Base-by-base conservation (phyloP, 192 early-diverging fungal species). In the Phycomyces blakesleeanus region DNA sequence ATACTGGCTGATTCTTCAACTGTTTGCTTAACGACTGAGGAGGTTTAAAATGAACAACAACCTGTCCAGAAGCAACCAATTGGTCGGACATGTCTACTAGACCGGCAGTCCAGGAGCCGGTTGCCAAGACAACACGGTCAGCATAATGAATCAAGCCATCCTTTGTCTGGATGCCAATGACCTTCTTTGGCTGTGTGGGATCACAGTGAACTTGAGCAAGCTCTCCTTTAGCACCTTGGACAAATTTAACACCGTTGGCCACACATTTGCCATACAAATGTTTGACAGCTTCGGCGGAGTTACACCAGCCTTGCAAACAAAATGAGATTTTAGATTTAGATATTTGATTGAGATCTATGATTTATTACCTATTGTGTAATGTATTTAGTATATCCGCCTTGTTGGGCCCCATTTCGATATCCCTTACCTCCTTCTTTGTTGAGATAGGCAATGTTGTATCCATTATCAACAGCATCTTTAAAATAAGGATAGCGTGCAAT, bases 91-190 rank as follows among this genome's bases (percentile, higher is more conserved):
- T 41, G 11, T 76, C 69, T 3, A 84, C n/a, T 14, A 84, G 0
- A 5, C 70, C 65, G 0, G 70, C 55, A 14, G 75, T 71, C 82
- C 82, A 83, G 22, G 76, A 71, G 1, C 82, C 82, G 15, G 79
- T 72, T 0, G 75, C 68, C 8, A 82, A 49, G 15, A 82, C 14
- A 0, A 82, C 74, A 34, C 38, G 44, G 49, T 67, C 57, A 11
- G 69, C 81, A 9, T 22, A 41, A 55, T 82, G 79, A 11, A 18
- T 29, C 52, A 27, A 44, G 5, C 71, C 66, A 57, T 82, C 81
- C 15, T 21, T 64, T 26, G 76, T 82, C 16, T 34, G 53, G 29
- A 79, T 63, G 22, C 78, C 78, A 10, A 61, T 38, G 16, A 79
- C 77, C 0, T 26, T 56, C 8, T 22, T 27, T 7, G 29, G 61